These are phyloP conservation scores for Colletotrichum lini DNA, from an alignment of 2,329 filamentous ascomycete species.

Conservation along the genomic window DNA sequence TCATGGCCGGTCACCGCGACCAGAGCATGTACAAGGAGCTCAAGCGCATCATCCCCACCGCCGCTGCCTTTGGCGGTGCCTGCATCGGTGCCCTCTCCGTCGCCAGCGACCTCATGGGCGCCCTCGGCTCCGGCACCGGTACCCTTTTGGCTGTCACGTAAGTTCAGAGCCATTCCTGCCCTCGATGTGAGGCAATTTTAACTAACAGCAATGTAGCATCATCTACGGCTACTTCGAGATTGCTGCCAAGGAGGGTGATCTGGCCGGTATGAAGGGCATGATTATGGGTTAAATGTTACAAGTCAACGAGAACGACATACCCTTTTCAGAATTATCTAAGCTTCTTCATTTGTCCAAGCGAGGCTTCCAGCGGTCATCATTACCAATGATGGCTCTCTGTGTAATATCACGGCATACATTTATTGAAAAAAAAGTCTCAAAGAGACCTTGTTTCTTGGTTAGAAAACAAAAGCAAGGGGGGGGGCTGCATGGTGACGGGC, in stretches of 20 bases:
- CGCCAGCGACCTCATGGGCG: slow-evolving; percentile 93
- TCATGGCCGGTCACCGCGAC: slow-evolving; percentile 99
- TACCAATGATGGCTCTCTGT: slow-evolving; percentile 32
- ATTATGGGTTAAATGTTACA: slow-evolving; percentile 72
- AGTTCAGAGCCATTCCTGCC: slow-evolving; percentile 60
- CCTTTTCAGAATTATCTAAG: slow-evolving; percentile 34
- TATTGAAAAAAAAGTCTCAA: slow-evolving; percentile 38
- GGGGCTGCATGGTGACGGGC: slow-evolving; percentile 32
- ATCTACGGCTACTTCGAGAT: slow-evolving; percentile 99
- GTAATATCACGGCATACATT: slow-evolving; percentile 42
- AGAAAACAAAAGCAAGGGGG: slow-evolving; percentile 40
- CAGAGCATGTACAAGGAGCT: slow-evolving; percentile 99
- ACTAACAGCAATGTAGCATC: slow-evolving; percentile 75
- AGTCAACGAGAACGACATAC: slow-evolving; percentile 37
- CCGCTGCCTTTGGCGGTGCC: slow-evolving; percentile 97
- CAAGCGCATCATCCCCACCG: slow-evolving; percentile 98
- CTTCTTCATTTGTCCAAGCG: slow-evolving; percentile 41
- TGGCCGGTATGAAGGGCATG: slow-evolving; percentile 84
- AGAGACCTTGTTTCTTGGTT: slow-evolving; percentile 18
- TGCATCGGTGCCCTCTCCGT: slow-evolving; percentile 99
- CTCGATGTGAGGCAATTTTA: slow-evolving; percentile 1
- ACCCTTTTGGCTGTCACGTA: slow-evolving; percentile 98
- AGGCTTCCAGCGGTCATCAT: slow-evolving; percentile 34
- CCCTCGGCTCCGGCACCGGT: slow-evolving; percentile 96
- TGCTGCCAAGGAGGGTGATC: slow-evolving; percentile 97